phyloP scores from a whole-genome alignment of 2,329 filamentous ascomycete species.

The Helicocarpus griseus region DNA sequence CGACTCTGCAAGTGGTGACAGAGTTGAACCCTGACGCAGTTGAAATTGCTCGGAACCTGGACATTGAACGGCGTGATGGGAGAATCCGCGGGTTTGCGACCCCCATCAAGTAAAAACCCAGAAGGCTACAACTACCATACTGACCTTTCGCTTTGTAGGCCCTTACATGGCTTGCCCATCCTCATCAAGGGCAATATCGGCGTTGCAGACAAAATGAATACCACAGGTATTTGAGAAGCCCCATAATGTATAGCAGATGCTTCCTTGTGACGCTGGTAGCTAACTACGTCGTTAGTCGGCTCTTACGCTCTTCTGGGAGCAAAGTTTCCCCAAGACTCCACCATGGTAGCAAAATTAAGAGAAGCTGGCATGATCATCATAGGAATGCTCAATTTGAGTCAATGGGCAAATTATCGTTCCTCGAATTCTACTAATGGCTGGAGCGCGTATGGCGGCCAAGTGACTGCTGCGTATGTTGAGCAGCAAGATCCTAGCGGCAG shows the following conservation, averaged over 20 bases:
- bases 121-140: not conserved
- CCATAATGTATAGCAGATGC: not conserved
- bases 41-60: constrained; percentile 39
- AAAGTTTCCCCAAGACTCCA: constrained; percentile 47
- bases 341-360: constrained; percentile 50
- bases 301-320: constrained; percentile 55
- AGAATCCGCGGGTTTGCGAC: constrained; percentile 33
- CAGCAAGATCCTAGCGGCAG: constrained; percentile 54
- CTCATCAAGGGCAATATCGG: constrained; percentile 60
- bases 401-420: constrained; percentile 57
- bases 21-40: constrained; percentile 49
- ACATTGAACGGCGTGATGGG: constrained; percentile 40
- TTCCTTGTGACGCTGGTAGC: not conserved
- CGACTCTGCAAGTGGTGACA: constrained; percentile 42
- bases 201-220: constrained; percentile 53
- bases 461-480: constrained; percentile 51
- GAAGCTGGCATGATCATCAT: constrained; percentile 54
- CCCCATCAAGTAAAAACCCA: too few relatives aligned
- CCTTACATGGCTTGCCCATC: constrained; percentile 56
- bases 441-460: constrained; percentile 56
- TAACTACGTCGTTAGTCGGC: constrained; percentile 34
- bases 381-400: constrained; percentile 55
- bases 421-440: constrained; percentile 50
- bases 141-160: constrained; percentile 23
- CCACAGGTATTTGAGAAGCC: constrained; percentile 32